Conservation (phyloP, 345 rosid species). For the Eucalyptus viminalis region DNA sequence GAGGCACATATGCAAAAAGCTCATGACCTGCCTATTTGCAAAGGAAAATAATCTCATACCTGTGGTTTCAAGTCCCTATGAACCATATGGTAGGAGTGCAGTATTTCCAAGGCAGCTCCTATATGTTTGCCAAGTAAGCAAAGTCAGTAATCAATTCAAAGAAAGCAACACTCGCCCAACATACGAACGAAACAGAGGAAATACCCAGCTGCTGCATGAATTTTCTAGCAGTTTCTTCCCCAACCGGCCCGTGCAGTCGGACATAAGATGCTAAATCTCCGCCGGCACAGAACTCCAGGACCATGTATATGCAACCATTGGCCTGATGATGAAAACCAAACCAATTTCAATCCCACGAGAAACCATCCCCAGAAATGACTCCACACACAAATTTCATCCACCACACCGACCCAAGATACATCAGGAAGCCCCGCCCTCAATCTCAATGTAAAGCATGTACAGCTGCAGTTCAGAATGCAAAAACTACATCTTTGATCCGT, state of each 20-base stretch:
- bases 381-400: not conserved
- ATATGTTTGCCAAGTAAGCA: not conserved
- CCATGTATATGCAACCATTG: constrained; percentile 22
- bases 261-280: constrained; percentile 51
- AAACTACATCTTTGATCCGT: not conserved
- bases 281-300: constrained; percentile 49
- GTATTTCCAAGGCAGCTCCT: constrained; percentile 57
- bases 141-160: not conserved
- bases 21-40: not conserved
- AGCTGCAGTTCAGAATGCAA: not conserved
- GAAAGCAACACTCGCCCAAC: not conserved
- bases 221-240: constrained; percentile 31
- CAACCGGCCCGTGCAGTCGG: constrained; percentile 28
- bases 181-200: not conserved
- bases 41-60: constrained; percentile 6
- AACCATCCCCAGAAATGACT: not conserved
- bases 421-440: not conserved
- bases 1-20: not conserved
- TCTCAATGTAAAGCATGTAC: not conserved
- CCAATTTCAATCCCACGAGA: not conserved
- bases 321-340: constrained; percentile 11
- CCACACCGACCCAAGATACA: not conserved
- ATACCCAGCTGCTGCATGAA: constrained; percentile 61
- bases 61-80: constrained; percentile 65
- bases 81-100: constrained; percentile 36